Conservation (phyloP, 2,329 filamentous ascomycete genomes). For the Davidsoniella australis region DNA sequence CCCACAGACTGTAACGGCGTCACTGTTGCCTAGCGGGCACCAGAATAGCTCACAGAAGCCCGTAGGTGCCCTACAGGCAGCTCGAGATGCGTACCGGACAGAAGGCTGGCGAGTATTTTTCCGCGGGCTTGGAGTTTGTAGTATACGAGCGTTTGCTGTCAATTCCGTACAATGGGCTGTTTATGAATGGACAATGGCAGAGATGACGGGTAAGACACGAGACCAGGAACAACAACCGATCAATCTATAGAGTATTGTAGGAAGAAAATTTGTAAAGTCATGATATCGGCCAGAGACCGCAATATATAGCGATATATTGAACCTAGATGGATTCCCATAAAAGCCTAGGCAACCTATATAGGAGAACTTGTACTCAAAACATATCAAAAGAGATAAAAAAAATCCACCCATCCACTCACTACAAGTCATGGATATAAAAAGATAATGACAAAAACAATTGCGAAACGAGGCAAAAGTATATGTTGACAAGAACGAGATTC, state of each 20-base stretch:
- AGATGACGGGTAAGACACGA: slow-evolving; percentile 21
- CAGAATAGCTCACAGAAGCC: slow-evolving; percentile 16
- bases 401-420: no score
- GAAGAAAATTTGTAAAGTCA: no score
- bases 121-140: slow-evolving; percentile 63
- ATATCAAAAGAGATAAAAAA: slow-evolving; percentile 12
- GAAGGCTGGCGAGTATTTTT: slow-evolving; percentile 52
- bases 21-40: slow-evolving; percentile 20
- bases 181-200: slow-evolving; percentile 73
- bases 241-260: neutral
- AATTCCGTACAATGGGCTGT: slow-evolving; percentile 88
- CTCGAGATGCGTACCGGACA: slow-evolving; percentile 43
- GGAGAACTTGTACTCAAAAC: neutral
- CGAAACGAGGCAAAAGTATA: neutral
- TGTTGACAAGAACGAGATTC: slow-evolving; percentile 8
- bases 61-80: slow-evolving; percentile 43
- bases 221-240: neutral
- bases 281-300: no score
- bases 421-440: no score
- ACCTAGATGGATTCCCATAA: no score
- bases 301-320: no score
- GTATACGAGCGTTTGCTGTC: slow-evolving; percentile 71
- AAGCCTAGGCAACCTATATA: no score
- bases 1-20: slow-evolving; percentile 11
- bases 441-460: neutral